A percentile compares a stretch with the other conserved stretches of the same genome.
Evolutionary conservation across 768 basidiomycete genomes (phyloP).

Genomic region (Xanthoconium stramineum): DNA sequence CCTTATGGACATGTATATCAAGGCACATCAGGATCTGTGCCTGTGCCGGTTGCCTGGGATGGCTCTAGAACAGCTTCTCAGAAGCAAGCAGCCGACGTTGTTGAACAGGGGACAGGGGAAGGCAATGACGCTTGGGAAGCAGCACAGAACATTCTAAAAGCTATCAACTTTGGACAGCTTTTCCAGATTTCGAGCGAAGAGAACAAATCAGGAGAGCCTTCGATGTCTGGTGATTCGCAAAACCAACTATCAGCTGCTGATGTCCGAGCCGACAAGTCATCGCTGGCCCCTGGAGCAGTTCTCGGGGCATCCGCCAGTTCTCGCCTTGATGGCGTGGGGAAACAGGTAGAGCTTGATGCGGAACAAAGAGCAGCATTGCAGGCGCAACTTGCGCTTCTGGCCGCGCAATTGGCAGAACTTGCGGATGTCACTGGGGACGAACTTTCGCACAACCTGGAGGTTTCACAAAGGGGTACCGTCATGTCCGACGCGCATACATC

Average conservation of each 20-base stretch:
- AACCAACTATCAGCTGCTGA: not conserved
- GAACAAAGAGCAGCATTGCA: slow-evolving; percentile 65
- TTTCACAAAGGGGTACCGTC: not conserved
- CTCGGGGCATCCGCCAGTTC: slow-evolving; percentile 4
- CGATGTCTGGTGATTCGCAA: slow-evolving; percentile 1
- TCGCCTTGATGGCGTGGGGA: slow-evolving; percentile 4
- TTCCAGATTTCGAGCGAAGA: slow-evolving; percentile 37
- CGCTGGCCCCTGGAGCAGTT: not conserved
- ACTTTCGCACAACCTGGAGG: slow-evolving; percentile 27
- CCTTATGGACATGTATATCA: slow-evolving; percentile 39
- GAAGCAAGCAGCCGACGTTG: slow-evolving; percentile 8
- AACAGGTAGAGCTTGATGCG: slow-evolving; percentile 31
- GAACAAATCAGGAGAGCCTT: slow-evolving; percentile 13
- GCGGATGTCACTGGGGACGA: slow-evolving; percentile 41
- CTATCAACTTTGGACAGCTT: slow-evolving; percentile 67
- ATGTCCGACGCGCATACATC: not conserved
- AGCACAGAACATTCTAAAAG: slow-evolving; percentile 72
- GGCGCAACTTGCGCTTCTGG: slow-evolving; percentile 68
- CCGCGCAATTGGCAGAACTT: slow-evolving; percentile 69
- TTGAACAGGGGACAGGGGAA: slow-evolving; percentile 36
- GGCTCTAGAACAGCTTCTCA: slow-evolving; percentile 4
- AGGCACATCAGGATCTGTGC: slow-evolving; percentile 11
- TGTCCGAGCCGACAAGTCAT: slow-evolving; percentile 1
- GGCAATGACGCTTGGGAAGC: slow-evolving; percentile 72
- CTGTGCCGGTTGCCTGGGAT: not conserved